Evolutionary conservation across 345 rosid genomes (phyloP).

Genomic region (Physaria fendleri): DNA sequence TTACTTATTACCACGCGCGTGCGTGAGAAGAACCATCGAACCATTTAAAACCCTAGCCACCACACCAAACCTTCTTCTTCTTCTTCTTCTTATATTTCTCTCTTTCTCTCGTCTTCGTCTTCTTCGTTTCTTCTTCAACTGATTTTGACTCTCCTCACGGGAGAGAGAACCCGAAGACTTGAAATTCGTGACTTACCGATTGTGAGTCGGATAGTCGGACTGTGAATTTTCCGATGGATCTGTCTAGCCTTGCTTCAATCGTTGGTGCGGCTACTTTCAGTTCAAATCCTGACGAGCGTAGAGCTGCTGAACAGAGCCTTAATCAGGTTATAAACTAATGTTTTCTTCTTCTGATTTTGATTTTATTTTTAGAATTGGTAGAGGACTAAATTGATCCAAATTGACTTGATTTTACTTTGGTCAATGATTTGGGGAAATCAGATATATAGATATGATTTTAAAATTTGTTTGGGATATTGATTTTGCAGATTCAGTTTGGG

Average conservation of each 20-base stretch:
- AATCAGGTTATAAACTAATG: constrained; percentile 46
- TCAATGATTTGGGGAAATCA: too few species aligned
- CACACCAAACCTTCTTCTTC: too few species aligned
- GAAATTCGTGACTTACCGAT: neutral
- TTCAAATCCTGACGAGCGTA: constrained; percentile 83
- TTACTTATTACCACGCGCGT: constrained; percentile 31
- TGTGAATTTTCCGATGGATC: constrained; percentile 56
- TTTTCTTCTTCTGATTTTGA: neutral
- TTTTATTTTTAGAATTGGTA: neutral
- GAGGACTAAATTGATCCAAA: neutral
- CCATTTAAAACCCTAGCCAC: constrained; percentile 32
- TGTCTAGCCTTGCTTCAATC: constrained; percentile 54
- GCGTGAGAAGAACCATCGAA: constrained; percentile 16
- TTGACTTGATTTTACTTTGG: constrained; percentile 22
- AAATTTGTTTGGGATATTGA: neutral
- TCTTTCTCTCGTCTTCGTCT: neutral
- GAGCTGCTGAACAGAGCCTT: constrained; percentile 84
- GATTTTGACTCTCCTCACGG: constrained; percentile 22
- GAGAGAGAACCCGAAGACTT: constrained; percentile 16
- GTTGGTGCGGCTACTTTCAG: constrained; percentile 74
- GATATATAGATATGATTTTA: neutral
- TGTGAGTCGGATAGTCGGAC: neutral
- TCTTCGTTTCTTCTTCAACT: neutral
- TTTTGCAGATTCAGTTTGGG: constrained; percentile 69
- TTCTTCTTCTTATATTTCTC: neutral